Evolutionary conservation across 202 grass and related monocot species (phyloP).

Genomic region (Panicum hallii): DNA sequence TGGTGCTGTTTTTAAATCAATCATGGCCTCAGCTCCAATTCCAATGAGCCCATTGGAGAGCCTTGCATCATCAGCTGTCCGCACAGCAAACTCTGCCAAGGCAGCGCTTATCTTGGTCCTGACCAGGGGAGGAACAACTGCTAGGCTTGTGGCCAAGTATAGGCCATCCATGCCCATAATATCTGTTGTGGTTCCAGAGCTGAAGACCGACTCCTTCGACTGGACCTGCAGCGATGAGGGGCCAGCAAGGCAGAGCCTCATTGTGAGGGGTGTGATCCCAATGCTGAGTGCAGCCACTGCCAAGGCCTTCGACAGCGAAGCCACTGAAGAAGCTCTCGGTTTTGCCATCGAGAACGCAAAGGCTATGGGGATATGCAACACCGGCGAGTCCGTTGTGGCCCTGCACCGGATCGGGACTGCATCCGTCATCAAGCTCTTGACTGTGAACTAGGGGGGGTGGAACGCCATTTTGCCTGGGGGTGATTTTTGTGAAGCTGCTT

Average conservation of each 20-base stretch:
- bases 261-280: conserved; percentile 79
- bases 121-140: conserved; percentile 88
- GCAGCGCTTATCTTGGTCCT: conserved; percentile 78
- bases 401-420: conserved; percentile 76
- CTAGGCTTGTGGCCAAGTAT: conserved; percentile 89
- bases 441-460: conserved; percentile 45
- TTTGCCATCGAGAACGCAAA: conserved; percentile 71
- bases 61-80: conserved; percentile 88
- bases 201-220: conserved; percentile 77
- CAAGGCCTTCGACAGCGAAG: conserved; percentile 74
- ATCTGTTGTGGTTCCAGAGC: conserved; percentile 87
- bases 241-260: conserved; percentile 83
- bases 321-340: conserved; percentile 71
- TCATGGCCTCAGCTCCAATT: conserved; percentile 73
- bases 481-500: conserved; percentile 39
- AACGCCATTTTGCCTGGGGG: conserved; percentile 33
- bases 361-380: conserved; percentile 61
- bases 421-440: conserved; percentile 83
- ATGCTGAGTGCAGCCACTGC: conserved; percentile 73
- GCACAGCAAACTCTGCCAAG: conserved; percentile 81
- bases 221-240: conserved; percentile 87
- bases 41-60: conserved; percentile 90
- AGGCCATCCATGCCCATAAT: conserved; percentile 84
- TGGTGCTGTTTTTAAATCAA: conserved; percentile 70
- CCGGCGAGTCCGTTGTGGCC: conserved; percentile 75